phyloP scores from a whole-genome alignment of 2,329 filamentous ascomycete genomes.

The Ophiostoma populinum region DNA sequence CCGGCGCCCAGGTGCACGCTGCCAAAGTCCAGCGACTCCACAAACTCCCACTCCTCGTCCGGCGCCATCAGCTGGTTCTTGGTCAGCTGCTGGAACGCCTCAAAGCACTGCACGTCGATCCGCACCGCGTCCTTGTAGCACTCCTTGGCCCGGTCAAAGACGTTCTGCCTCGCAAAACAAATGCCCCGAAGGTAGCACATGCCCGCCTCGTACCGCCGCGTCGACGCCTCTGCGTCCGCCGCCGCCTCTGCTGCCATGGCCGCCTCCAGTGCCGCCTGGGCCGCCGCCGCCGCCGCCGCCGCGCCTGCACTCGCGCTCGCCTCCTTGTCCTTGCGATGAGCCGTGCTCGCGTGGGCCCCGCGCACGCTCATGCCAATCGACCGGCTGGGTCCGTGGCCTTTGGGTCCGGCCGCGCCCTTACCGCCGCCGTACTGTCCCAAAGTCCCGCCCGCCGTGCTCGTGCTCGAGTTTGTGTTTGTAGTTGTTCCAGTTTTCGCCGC shows the following conservation, averaged over 20 bases:
- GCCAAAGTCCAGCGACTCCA: constrained; percentile 82
- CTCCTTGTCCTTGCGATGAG: constrained; percentile 5
- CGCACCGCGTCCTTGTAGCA: constrained; percentile 96
- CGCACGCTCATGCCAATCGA: too few species aligned
- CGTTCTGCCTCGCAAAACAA: constrained; percentile 93
- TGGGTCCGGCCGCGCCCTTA: constrained; percentile 3
- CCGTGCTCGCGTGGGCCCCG: constrained; percentile 18
- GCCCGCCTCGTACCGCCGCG: constrained; percentile 77
- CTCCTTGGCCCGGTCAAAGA: constrained; percentile 91
- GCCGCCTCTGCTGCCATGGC: constrained; percentile 3
- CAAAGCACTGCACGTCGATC: constrained; percentile 95
- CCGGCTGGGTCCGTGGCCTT: constrained; percentile 1
- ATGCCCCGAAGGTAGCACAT: constrained; percentile 94
- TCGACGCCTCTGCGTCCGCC: constrained; percentile 19
- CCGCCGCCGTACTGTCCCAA: constrained; percentile 3
- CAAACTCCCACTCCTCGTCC: constrained; percentile 76
- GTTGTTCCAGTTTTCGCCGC: constrained; percentile 7
- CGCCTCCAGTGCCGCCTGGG: constrained; percentile 2
- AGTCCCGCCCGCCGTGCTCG: too few species aligned
- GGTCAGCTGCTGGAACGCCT: constrained; percentile 96
- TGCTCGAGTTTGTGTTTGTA: too few species aligned
- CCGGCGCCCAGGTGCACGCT: constrained; percentile 52
- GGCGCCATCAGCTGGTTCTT: constrained; percentile 85
- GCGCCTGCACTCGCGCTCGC: constrained; percentile 2
- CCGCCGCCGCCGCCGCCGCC: not conserved